These are phyloP conservation scores for Penicillium tannophilum DNA, from an alignment of 495 filamentous ascomycete species.

Conservation along the genomic window DNA sequence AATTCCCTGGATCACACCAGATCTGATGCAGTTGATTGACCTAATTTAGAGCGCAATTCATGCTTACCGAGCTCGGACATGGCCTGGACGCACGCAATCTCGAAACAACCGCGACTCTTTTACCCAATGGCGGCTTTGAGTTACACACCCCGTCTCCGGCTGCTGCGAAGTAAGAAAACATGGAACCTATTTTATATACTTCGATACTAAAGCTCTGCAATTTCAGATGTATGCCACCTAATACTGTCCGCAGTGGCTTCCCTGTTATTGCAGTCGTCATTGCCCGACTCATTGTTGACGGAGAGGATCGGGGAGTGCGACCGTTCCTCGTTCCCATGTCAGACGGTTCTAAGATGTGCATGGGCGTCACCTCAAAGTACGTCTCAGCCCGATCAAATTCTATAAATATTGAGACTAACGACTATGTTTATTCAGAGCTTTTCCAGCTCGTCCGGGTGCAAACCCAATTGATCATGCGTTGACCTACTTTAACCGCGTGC, in stretches of 20 bases:
- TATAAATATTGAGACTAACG: neutral
- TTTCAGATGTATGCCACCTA: slow-evolving; percentile 38
- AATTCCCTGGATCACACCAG: neutral
- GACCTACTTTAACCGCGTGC: slow-evolving; percentile 35
- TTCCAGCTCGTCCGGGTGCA: slow-evolving; percentile 22
- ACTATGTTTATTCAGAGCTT: neutral
- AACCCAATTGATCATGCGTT: slow-evolving; percentile 34
- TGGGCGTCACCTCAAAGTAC: slow-evolving; percentile 27
- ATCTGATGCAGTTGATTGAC: neutral
- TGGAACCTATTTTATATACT: neutral
- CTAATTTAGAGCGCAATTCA: slow-evolving; percentile 19
- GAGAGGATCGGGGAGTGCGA: slow-evolving; percentile 27
- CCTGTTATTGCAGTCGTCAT: slow-evolving; percentile 31
- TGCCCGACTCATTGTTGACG: slow-evolving; percentile 32
- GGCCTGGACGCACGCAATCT: slow-evolving; percentile 40
- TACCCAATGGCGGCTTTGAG: slow-evolving; percentile 35
- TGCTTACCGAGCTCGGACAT: slow-evolving; percentile 42
- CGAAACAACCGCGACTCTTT: slow-evolving; percentile 40
- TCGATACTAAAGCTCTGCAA: neutral
- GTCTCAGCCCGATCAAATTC: neutral
- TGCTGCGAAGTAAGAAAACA: slow-evolving; percentile 29
- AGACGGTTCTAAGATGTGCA: slow-evolving; percentile 26
- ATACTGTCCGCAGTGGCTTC: slow-evolving; percentile 27
- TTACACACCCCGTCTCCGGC: slow-evolving; percentile 30
- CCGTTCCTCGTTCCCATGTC: slow-evolving; percentile 31